Conservation (phyloP, 768 basidiomycete species). For the Crassisporium funariophilum region DNA sequence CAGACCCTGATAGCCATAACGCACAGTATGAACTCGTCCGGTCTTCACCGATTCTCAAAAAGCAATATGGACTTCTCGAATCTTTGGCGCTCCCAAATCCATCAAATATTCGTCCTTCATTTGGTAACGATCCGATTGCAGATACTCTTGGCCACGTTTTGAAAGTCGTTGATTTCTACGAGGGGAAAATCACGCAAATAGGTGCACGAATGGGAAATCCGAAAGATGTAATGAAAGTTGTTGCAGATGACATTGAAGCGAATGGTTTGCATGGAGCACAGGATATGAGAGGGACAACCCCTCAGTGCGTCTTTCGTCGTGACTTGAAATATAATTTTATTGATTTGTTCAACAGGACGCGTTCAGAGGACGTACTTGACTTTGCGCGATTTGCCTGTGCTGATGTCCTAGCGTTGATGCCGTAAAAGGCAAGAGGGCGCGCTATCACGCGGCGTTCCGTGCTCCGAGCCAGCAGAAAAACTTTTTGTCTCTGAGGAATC, state of each 20-base stretch:
- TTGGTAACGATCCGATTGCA: constrained; percentile 37
- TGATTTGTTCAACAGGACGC: constrained; percentile 36
- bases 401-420: constrained; percentile 59
- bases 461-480: constrained; percentile 47
- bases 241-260: constrained; percentile 62
- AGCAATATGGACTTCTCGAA: constrained; percentile 48
- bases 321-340: constrained; percentile 19
- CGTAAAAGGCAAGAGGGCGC: constrained; percentile 32
- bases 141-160: constrained; percentile 46
- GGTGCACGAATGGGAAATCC: constrained; percentile 43
- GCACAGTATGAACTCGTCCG: constrained; percentile 67
- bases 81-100: constrained; percentile 35
- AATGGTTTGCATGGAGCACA: constrained; percentile 54
- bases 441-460: constrained; percentile 38
- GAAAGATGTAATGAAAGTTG: constrained; percentile 55
- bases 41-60: constrained; percentile 48
- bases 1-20: constrained; percentile 2
- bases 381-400: constrained; percentile 57
- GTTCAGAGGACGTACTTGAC: constrained; percentile 50
- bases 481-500: constrained; percentile 36
- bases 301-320: constrained; percentile 45
- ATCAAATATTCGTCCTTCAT: constrained; percentile 24
- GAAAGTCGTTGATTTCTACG: constrained; percentile 52
- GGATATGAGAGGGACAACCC: constrained; percentile 31
- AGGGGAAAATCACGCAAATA: constrained; percentile 47